Percentiles rank a stretch among this genome's conserved stretches.
These are phyloP conservation scores for Globisporangium nunn DNA, from an alignment of 352 stramenopile species.

Conservation along the genomic window DNA sequence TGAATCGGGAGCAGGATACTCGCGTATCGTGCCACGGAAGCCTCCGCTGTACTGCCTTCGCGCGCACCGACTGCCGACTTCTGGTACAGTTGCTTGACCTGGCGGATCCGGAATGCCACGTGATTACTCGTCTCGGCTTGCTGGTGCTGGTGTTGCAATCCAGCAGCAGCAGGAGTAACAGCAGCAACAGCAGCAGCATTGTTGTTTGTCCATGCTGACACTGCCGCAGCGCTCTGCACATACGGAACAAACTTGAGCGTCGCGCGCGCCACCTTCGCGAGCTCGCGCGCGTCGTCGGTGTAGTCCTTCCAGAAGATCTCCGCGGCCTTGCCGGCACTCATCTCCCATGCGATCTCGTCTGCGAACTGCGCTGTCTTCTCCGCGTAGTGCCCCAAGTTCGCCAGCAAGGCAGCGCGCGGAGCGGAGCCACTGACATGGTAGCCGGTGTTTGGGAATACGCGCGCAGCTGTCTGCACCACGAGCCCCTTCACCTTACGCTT, in stretches of 20 bases:
- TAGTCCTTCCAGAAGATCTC: conserved; percentile 48
- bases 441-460: conserved; percentile 16
- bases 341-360: conserved; percentile 41
- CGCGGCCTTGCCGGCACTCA: conserved; percentile 27
- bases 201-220: background rate
- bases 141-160: background rate
- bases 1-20: conserved; percentile 14
- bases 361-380: conserved; percentile 30
- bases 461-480: conserved; percentile 27
- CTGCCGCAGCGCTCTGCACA: conserved; percentile 7
- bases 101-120: conserved; percentile 17
- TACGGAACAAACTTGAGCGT: conserved; percentile 22
- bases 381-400: conserved; percentile 29
- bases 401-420: conserved; percentile 20
- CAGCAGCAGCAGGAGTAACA: too few relatives aligned
- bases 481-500: conserved; percentile 39
- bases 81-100: conserved; percentile 23
- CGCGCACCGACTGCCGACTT: background rate
- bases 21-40: conserved; percentile 3
- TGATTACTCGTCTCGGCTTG: background rate
- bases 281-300: conserved; percentile 30
- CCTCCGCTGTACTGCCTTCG: background rate
- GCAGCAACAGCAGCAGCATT: background rate
- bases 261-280: conserved; percentile 25
- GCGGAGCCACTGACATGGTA: conserved; percentile 11